Evolutionary conservation across 306 rosid genomes (phyloP).

Genomic region (Cucumis melo): DNA sequence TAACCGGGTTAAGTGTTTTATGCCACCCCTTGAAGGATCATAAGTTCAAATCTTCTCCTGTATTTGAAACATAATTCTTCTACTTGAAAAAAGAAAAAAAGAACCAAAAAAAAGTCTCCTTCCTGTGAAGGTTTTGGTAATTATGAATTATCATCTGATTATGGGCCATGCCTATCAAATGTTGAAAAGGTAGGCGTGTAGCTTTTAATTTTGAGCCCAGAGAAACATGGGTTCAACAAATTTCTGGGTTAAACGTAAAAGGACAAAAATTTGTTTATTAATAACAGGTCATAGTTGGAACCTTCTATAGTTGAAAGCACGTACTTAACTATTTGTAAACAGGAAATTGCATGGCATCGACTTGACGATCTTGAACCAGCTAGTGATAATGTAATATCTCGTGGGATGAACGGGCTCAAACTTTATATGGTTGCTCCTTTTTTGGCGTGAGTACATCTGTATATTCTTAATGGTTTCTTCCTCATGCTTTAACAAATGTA

Average conservation of each 20-base stretch:
- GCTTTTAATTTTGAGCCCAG: neutral
- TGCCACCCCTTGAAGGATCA: neutral
- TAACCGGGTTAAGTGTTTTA: neutral
- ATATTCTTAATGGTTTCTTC: constrained; percentile 16
- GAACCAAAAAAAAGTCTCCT: neutral
- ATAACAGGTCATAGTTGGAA: neutral
- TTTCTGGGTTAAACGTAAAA: neutral
- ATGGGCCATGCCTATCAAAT: neutral
- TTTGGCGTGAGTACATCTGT: constrained; percentile 49
- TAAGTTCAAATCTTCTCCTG: neutral
- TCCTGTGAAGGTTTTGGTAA: neutral
- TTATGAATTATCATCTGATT: neutral
- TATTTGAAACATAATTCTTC: neutral
- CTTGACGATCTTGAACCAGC: constrained; percentile 85
- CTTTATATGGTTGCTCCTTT: constrained; percentile 98
- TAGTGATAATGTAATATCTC: constrained; percentile 74
- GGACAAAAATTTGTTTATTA: neutral
- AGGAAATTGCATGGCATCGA: constrained; percentile 98
- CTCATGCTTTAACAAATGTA: constrained; percentile 1
- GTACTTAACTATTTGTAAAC: constrained; percentile 17
- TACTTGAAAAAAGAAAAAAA: no score
- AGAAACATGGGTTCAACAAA: neutral
- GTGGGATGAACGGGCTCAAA: constrained; percentile 89
- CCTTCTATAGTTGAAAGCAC: constrained; percentile 11
- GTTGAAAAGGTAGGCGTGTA: neutral